Evolutionary conservation across 2,329 filamentous ascomycete species (phyloP), one percentile per base, ranked within the genome.

Genomic region (Aureobasidium subglaciale): DNA sequence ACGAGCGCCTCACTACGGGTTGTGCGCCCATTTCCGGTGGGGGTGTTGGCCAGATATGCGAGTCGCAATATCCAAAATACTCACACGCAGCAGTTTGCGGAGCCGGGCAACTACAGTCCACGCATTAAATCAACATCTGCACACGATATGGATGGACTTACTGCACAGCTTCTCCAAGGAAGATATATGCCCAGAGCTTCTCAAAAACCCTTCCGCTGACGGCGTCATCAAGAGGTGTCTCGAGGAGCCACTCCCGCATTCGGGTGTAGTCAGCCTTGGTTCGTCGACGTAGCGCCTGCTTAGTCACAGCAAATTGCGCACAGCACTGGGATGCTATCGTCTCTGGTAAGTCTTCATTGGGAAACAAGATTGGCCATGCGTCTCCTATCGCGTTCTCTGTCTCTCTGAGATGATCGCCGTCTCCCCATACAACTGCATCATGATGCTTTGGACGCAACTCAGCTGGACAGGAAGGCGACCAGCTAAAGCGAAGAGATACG

Each of bases 271-370:
- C 79, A 9, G 73, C 71, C 41, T 68, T 67, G 2, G 79, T 73
- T 32, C 80, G 71, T 41, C 68, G 64, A 7, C 63, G 72, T 25
- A 86, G 73, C 42, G 75, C 74, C 8, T 78, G 74, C 5, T 75
- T 70, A 4, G 80, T 79, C 4, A 85, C 77, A 0, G 79, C 83
- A 59, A 86, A 86, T 66, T 86, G 83, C n/a, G 82, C 81, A 45
- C 58, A 59, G 25, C 58, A 59, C 16, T 43, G 46, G n/a, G 37
- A 30, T 13, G 35, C 46, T n/a, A 56, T 32, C 11, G 29, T 43
- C 5, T 52, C 27, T 1, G 53, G 53, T 15, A 55, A 10, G 4
- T 48, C 18, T n/a, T 34, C 29, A 22, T 53, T 46, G 5, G 40
- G 64, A 13, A 59, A 57, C 8, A 59, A 16, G 4, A 15, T n/a